A percentile compares a stretch with the other conserved stretches of the same genome.
These are phyloP conservation scores for Artemisia annua DNA, from an alignment of 129 eudicot species.

Conservation along the genomic window DNA sequence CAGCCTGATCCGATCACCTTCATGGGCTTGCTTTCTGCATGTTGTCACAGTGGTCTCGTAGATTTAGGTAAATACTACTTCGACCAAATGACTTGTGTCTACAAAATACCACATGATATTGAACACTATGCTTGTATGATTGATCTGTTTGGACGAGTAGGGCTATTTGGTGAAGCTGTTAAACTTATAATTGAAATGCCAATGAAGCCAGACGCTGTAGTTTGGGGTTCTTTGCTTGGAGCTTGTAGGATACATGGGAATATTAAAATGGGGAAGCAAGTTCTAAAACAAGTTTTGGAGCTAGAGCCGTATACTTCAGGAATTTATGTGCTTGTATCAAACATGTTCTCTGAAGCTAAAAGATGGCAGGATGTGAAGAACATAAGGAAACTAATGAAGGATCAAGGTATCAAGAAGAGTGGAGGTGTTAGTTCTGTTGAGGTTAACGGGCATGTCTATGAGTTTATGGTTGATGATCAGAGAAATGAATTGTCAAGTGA, in stretches of 20 bases:
- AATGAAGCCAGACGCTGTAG: conserved; percentile 42
- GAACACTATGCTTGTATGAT: conserved; percentile 48
- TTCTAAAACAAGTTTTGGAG: conserved; percentile 38
- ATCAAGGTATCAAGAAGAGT: conserved; percentile 37
- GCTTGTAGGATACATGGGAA: conserved; percentile 45
- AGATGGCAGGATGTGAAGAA: conserved; percentile 51
- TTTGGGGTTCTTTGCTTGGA: conserved; percentile 49
- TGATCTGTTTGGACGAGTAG: conserved; percentile 38
- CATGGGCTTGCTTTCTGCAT: conserved; percentile 44
- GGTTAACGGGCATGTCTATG: conserved; percentile 25
- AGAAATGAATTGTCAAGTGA: conserved; percentile 28
- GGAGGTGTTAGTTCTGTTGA: conserved; percentile 35
- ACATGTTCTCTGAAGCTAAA: conserved; percentile 38
- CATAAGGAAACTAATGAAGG: conserved; percentile 42
- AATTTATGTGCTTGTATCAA: conserved; percentile 36
- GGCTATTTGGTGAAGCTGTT: conserved; percentile 36
- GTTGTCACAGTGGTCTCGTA: conserved; percentile 40
- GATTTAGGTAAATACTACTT: conserved; percentile 35
- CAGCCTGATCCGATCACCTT: conserved; percentile 46
- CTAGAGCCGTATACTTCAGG: conserved; percentile 38
- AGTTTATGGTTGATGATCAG: conserved; percentile 42
- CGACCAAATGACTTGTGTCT: conserved; percentile 20
- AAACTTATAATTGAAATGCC: conserved; percentile 34
- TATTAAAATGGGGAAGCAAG: conserved; percentile 34
- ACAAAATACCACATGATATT: conserved; percentile 22